These are phyloP conservation scores for Teunomyces stri DNA, from an alignment of 805 yeast species.

Conservation along the genomic window DNA sequence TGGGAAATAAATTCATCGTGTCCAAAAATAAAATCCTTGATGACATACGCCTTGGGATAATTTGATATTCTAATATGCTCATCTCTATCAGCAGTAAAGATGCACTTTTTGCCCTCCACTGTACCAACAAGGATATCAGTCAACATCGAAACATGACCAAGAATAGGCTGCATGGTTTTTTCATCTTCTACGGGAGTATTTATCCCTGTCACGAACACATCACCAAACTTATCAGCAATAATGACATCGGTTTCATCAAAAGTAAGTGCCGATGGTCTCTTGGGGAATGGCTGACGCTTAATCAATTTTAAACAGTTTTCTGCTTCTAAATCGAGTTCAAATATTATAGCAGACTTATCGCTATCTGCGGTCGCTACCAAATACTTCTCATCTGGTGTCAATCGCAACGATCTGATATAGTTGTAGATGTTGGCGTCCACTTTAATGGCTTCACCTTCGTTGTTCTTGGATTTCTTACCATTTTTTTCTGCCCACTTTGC, in stretches of 20 bases:
- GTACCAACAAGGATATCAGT: slow-evolving; percentile 61
- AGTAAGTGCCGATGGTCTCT: slow-evolving; percentile 86
- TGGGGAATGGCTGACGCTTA: slow-evolving; percentile 79
- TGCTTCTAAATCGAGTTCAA: slow-evolving; percentile 39
- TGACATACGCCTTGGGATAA: slow-evolving; percentile 73
- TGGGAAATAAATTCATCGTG: slow-evolving; percentile 80
- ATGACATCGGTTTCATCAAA: slow-evolving; percentile 55
- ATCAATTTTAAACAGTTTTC: slow-evolving; percentile 47
- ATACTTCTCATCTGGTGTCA: slow-evolving; percentile 50
- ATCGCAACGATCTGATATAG: slow-evolving; percentile 60
- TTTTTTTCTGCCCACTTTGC: slow-evolving; percentile 16
- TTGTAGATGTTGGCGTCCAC: slow-evolving; percentile 55
- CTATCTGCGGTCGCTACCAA: slow-evolving; percentile 75
- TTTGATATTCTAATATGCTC: slow-evolving; percentile 88
- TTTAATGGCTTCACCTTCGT: slow-evolving; percentile 20
- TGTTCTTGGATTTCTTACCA: slow-evolving; percentile 31
- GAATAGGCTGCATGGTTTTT: slow-evolving; percentile 55
- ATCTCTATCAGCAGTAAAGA: slow-evolving; percentile 88
- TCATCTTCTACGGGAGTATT: slow-evolving; percentile 38
- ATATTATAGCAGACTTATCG: slow-evolving; percentile 75
- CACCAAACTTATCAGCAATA: slow-evolving; percentile 95
- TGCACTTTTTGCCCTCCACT: slow-evolving; percentile 43
- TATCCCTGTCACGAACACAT: slow-evolving; percentile 67
- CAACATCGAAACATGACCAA: slow-evolving; percentile 97
- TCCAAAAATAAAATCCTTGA: slow-evolving; percentile 83